Conservation (phyloP, 768 basidiomycete genomes). For the Boletus pseudopeckii region DNA sequence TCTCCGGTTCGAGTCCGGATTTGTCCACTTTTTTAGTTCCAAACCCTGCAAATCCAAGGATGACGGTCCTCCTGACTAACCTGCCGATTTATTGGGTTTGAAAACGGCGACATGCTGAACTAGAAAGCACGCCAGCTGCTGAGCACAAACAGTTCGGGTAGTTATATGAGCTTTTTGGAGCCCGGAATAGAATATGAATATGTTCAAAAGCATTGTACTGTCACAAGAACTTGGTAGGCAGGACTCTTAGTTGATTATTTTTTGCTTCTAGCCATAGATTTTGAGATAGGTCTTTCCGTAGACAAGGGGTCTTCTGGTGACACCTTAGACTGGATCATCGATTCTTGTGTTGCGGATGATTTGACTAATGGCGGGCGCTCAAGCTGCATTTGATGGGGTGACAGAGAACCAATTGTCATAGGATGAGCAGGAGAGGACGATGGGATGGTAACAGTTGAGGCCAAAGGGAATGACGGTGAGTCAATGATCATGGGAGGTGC, state of each 20-base stretch:
- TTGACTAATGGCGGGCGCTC: slow-evolving; percentile 26
- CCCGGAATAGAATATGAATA: neutral
- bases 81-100: too few relatives aligned
- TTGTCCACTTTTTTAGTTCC: slow-evolving; percentile 31
- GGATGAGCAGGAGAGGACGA: slow-evolving; percentile 3
- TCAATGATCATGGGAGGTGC: slow-evolving; percentile 14
- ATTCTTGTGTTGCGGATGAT: slow-evolving; percentile 12
- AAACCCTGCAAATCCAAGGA: too few relatives aligned
- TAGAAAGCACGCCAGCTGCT: neutral
- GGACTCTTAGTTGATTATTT: neutral
- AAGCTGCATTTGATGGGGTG: slow-evolving; percentile 10
- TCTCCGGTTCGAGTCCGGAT: slow-evolving; percentile 41
- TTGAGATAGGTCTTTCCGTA: slow-evolving; percentile 24
- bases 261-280: slow-evolving; percentile 34
- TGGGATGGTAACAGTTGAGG: neutral
- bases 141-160: neutral
- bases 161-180: neutral
- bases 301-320: neutral
- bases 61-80: neutral
- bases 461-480: slow-evolving; percentile 19
- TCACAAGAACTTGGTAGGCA: neutral
- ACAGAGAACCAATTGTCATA: slow-evolving; percentile 15
- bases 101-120: neutral
- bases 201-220: neutral
- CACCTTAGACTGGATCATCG: neutral